Base-by-base conservation (phyloP, 208 protist species). In the Trypanosoma congolense region DNA sequence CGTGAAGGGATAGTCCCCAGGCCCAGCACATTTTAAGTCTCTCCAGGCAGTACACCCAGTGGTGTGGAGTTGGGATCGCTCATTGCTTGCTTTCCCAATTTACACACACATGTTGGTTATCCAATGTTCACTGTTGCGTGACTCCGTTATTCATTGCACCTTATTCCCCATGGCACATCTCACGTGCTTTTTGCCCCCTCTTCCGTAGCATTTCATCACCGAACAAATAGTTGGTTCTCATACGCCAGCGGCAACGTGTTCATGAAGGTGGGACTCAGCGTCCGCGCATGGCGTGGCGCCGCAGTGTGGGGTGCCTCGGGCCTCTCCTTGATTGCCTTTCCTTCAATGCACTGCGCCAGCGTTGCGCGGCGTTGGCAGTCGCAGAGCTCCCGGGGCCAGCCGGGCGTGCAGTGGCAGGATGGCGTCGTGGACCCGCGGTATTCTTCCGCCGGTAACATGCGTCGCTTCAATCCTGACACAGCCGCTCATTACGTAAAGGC, bases 401-500 rank as follows among this genome's bases (percentile, higher is more conserved):
- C 48, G 0, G 56, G 66, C 0, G 42, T 62, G 8, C 80, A 70
- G 42, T 93, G 72, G 67, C 68, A 81, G 28, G 86, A 93, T 10
- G 82, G 86, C 55, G 49, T 70, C n/a, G 61, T 90, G 6, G 82
- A 90, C 44, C 79, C 79, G 2, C 79, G 86, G 24, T 84, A 83
- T 63, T 77, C 82, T 2, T 77, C 80, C 1, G 67, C 80, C 44
- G 50, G 56, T 16, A 87, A 87, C 67, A 80, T 80, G 80, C 77
- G 82, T 12, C 70, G 62, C 36, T 75, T 93, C 3, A 90, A 93
- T 47, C 65, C 86, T 0, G 82, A 89, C 35, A 93, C 86, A 48
- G 87, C 89, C 74, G 72, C 86, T 31, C 86, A 93, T 65, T 90
- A 89, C 54, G 86, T 94, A 6, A 89, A 83, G 66, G 81, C 87